Evolutionary conservation across 805 yeast genomes (phyloP).

Genomic region (Candida suzukii): DNA sequence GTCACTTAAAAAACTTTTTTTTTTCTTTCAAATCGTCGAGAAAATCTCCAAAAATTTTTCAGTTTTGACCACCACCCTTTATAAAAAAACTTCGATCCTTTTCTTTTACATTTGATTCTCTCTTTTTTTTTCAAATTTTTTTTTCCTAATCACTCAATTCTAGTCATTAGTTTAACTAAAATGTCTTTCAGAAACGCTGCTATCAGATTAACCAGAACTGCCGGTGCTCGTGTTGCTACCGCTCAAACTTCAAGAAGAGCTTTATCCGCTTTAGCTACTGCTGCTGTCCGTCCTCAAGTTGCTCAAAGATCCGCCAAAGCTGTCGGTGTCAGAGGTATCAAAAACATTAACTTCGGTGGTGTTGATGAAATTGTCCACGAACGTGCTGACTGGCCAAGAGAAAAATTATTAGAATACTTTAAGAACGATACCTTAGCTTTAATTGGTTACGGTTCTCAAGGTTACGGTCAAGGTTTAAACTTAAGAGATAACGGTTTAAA

Average conservation of each 20-base stretch:
- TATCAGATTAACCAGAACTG: constrained; percentile 41
- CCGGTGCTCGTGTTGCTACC: constrained; percentile 33
- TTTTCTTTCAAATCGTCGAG: no score
- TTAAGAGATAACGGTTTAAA: constrained; percentile 98
- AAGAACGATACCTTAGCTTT: constrained; percentile 96
- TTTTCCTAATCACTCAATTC: no score
- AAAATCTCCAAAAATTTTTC: no score
- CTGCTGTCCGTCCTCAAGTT: constrained; percentile 40
- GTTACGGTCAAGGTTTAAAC: constrained; percentile 99
- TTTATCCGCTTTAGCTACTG: constrained; percentile 40
- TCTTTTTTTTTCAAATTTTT: neutral
- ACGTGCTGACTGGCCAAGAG: constrained; percentile 99
- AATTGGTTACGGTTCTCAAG: constrained; percentile 99
- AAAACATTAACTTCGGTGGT: constrained; percentile 96
- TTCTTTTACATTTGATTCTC: neutral
- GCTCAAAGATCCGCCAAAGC: constrained; percentile 28
- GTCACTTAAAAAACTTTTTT: no score
- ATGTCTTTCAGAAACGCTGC: constrained; percentile 34
- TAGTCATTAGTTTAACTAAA: neutral
- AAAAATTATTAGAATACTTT: constrained; percentile 92
- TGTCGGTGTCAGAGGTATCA: constrained; percentile 78
- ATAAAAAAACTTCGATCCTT: neutral
- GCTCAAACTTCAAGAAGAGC: constrained; percentile 52
- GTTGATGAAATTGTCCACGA: constrained; percentile 93
- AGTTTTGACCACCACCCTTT: no score